Percentiles rank a stretch among this genome's conserved stretches.
phyloP scores from a whole-genome alignment of 495 filamentous ascomycete genomes.

The Clohesyomyces aquaticus region DNA sequence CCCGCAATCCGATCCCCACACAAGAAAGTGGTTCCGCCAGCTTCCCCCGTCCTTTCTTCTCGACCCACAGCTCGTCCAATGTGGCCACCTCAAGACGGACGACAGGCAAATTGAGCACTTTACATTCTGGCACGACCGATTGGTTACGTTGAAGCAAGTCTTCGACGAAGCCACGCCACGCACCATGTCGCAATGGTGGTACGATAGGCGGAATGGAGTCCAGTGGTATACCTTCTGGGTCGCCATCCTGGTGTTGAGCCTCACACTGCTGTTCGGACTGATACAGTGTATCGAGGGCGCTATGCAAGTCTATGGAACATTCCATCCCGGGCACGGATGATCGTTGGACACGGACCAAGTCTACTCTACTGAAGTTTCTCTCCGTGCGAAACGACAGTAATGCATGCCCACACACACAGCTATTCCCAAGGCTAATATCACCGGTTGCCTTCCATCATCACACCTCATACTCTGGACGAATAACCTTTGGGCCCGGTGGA shows the following conservation, averaged over 20 bases:
- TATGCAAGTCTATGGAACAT: slow-evolving; percentile 28
- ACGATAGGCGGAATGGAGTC: slow-evolving; percentile 53
- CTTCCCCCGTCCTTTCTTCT: slow-evolving; percentile 23
- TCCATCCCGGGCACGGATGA: slow-evolving; percentile 4
- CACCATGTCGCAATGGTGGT: slow-evolving; percentile 56
- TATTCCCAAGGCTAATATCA: no score
- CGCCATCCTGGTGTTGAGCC: slow-evolving; percentile 51
- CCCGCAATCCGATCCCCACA: slow-evolving; percentile 43
- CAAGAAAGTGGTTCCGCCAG: slow-evolving; percentile 20
- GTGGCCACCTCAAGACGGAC: slow-evolving; percentile 42
- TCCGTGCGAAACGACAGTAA: no score
- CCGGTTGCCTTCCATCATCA: no score
- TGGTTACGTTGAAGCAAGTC: slow-evolving; percentile 55
- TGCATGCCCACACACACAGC: no score
- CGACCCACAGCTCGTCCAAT: slow-evolving; percentile 39
- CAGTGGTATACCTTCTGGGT: slow-evolving; percentile 64
- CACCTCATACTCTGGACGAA: no score
- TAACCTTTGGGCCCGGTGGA: no score
- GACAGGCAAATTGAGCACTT: slow-evolving; percentile 54
- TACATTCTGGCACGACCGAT: slow-evolving; percentile 56
- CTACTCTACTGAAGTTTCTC: no score
- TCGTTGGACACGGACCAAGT: not conserved
- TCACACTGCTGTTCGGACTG: slow-evolving; percentile 57
- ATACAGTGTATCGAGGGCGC: slow-evolving; percentile 47
- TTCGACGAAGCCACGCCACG: slow-evolving; percentile 57